These are phyloP conservation scores for Collybiopsis luxurians DNA, from an alignment of 768 basidiomycete genomes.

Conservation along the genomic window DNA sequence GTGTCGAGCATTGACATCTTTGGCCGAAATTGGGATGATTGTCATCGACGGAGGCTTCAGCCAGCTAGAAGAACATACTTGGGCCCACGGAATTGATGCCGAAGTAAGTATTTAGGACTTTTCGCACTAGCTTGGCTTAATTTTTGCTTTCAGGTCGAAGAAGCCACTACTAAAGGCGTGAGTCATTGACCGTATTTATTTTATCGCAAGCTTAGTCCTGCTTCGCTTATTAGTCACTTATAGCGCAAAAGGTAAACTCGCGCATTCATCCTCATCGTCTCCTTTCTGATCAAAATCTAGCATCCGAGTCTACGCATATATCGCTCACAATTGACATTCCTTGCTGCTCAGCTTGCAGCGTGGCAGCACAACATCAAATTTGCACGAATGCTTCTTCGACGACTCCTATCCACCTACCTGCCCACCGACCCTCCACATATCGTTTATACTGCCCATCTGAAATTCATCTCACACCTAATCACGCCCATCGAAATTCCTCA, in stretches of 20 bases:
- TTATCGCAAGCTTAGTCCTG: not conserved
- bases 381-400: conserved; percentile 56
- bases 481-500: conserved; percentile 12
- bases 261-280: not conserved
- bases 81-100: conserved; percentile 48
- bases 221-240: conserved; percentile 35
- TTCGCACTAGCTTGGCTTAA: not conserved
- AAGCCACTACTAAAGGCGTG: conserved; percentile 68
- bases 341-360: conserved; percentile 58
- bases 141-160: conserved; percentile 44
- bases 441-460: conserved; percentile 54
- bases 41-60: conserved; percentile 46
- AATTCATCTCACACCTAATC: conserved; percentile 43
- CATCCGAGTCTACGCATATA: conserved; percentile 65
- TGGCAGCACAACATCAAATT: conserved; percentile 56
- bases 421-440: conserved; percentile 50
- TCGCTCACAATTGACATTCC: conserved; percentile 54
- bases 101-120: conserved; percentile 42
- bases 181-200: conserved; percentile 24
- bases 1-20: conserved; percentile 66
- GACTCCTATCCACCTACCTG: conserved; percentile 45
- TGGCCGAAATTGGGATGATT: conserved; percentile 68
- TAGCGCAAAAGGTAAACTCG: conserved; percentile 57
- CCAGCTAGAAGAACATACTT: conserved; percentile 29
- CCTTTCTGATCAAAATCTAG: conserved; percentile 25